phyloP scores from a whole-genome alignment of 176 grass and related monocot species.

The Oryza australiensis region DNA sequence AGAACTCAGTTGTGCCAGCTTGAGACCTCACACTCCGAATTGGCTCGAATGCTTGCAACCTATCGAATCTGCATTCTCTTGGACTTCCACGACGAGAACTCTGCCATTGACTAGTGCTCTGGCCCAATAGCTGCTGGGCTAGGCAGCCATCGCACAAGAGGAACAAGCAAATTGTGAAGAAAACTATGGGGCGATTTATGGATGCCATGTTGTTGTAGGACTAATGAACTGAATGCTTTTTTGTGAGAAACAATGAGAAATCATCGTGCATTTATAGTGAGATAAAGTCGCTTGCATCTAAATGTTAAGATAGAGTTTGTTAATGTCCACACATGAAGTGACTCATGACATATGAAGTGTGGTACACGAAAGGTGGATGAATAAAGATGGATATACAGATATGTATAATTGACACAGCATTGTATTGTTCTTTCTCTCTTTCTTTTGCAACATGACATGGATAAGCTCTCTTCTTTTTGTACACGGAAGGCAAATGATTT shows the following conservation, averaged over 20 bases:
- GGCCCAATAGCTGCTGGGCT: constrained; percentile 19
- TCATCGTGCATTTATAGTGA: background rate
- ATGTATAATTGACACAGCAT: background rate
- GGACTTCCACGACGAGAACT: constrained; percentile 6
- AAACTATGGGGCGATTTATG: background rate
- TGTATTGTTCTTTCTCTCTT: background rate
- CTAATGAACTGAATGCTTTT: background rate
- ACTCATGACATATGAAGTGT: background rate
- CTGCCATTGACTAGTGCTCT: constrained; percentile 13
- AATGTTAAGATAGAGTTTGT: background rate
- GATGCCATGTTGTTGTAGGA: background rate
- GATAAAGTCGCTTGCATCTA: background rate
- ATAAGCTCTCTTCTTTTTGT: background rate
- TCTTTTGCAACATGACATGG: background rate
- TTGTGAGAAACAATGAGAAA: background rate
- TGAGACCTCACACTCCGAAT: constrained; percentile 20
- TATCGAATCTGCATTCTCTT: constrained; percentile 32
- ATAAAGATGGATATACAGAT: background rate
- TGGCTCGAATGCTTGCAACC: constrained; percentile 30
- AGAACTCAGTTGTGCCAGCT: constrained; percentile 32
- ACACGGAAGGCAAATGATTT: too few species aligned
- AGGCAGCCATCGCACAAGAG: constrained; percentile 18
- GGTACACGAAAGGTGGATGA: constrained; percentile 1
- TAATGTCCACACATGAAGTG: constrained; percentile 13
- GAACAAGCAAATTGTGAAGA: constrained; percentile 16